Evolutionary conservation across 345 rosid species (phyloP), one percentile per base, ranked within the genome.

Genomic region (Lepidium africanum): DNA sequence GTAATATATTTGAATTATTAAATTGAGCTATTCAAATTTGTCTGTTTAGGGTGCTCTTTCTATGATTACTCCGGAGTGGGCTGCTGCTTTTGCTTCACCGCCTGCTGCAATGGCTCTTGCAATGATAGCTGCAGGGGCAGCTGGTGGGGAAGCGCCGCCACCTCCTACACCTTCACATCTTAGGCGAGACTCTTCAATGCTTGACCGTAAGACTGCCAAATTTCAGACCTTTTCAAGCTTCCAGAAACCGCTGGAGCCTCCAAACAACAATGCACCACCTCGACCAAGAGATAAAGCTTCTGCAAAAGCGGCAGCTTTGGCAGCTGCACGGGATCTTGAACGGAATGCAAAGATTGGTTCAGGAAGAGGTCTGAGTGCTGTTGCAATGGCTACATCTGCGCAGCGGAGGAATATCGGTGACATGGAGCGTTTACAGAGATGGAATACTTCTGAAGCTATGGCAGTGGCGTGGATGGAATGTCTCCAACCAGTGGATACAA

Each of bases 41-140:
- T 69, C 58, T 21, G 36, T 59, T 65, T 81, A 95, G 99, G 96
- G 95, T 69, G 97, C 97, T 76, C 86, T 89, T 76, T 83, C 90
- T 46, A 91, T 95, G 96, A 81, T 87, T 59, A 91, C 97, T 78
- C 93, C 96, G 25, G 77, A 85, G 72, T 95, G 99, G 99, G 97
- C 96, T 54, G 96, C 97, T 81, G 97, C 99, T 64, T 95, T 95
- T 85, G 99, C 97, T 33, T 95, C 99, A 65, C 99, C 99, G 49
- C 99, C 99, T 63, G 96, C 99, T 78, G 93, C 99, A 57, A 86
- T 95, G 99, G 97, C 99, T 25, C 79, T 95, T 81, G 96, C 99
- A 49, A 95, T 95, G 97, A 95, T 95, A 81, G 96, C 99, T 76
- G 99, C 99, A 38, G 99, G 99, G 53, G 96, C 99, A 79, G 85